A percentile compares a stretch with the other conserved stretches of the same genome.
These are phyloP conservation scores for Phytophthora lateralis DNA, from an alignment of 352 stramenopile genomes.

Conservation along the genomic window DNA sequence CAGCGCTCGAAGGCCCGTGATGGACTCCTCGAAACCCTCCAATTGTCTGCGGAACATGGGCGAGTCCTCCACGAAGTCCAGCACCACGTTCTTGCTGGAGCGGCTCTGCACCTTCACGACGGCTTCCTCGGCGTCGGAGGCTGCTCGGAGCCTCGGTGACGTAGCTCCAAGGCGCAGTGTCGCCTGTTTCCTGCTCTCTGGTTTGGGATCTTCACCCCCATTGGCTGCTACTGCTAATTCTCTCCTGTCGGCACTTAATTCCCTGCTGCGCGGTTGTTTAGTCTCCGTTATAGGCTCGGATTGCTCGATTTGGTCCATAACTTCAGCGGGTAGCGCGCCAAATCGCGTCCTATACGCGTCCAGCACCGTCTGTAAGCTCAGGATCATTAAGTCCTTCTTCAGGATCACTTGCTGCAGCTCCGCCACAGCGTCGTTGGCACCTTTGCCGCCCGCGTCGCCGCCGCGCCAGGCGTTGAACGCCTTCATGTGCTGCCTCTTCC, in stretches of 20 bases:
- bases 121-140: slow-evolving; percentile 19
- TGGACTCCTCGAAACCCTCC: slow-evolving; percentile 80
- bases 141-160: slow-evolving; percentile 14
- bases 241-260: slow-evolving; percentile 26
- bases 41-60: slow-evolving; percentile 85
- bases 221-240: slow-evolving; percentile 8
- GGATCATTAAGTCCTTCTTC: slow-evolving; percentile 87
- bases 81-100: slow-evolving; percentile 75
- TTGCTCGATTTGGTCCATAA: slow-evolving; percentile 37
- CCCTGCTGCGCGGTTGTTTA: slow-evolving; percentile 8
- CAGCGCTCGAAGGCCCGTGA: slow-evolving; percentile 62
- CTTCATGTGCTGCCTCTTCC: slow-evolving; percentile 30
- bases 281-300: slow-evolving; percentile 16
- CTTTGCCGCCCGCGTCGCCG: slow-evolving; percentile 25
- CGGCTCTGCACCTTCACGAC: slow-evolving; percentile 31
- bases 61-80: slow-evolving; percentile 88
- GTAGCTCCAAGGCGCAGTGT: slow-evolving; percentile 10
- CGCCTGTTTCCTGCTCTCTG: slow-evolving; percentile 14
- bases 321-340: slow-evolving; percentile 46
- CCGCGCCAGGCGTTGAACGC: slow-evolving; percentile 38
- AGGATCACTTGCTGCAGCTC: slow-evolving; percentile 85
- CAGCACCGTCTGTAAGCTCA: slow-evolving; percentile 74
- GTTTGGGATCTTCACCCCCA: slow-evolving; percentile 1
- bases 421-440: slow-evolving; percentile 37
- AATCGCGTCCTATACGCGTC: slow-evolving; percentile 61